Evolutionary conservation across 192 early-diverging fungal genomes (phyloP).

Genomic region (Umbelopsis vinacea): DNA sequence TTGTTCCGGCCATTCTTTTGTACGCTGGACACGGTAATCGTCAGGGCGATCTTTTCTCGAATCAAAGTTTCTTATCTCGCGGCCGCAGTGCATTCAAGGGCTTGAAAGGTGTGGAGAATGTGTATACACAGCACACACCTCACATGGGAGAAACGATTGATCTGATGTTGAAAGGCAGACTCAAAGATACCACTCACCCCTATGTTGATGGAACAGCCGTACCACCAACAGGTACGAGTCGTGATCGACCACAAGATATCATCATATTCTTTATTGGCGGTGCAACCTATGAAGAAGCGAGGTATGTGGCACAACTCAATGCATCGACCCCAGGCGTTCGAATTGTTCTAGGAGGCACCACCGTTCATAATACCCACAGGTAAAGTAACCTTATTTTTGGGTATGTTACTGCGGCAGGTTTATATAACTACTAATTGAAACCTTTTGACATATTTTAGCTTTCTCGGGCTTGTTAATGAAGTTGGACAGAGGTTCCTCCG

Average conservation of each 20-base stretch:
- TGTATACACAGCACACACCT: constrained; percentile 96
- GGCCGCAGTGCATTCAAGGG: constrained; percentile 93
- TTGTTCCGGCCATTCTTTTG: constrained; percentile 72
- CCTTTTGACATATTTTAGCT: background rate
- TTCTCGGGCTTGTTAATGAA: constrained; percentile 2
- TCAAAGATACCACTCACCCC: constrained; percentile 79
- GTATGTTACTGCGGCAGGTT: background rate
- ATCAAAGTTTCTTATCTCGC: constrained; percentile 82
- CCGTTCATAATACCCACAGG: constrained; percentile 81
- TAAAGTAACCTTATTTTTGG: constrained; percentile 27
- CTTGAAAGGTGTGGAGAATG: constrained; percentile 96
- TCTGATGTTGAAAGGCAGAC: constrained; percentile 75
- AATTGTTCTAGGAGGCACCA: constrained; percentile 91
- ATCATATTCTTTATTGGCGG: constrained; percentile 97
- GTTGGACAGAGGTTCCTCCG: constrained; percentile 5
- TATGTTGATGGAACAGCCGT: constrained; percentile 63
- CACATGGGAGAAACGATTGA: constrained; percentile 82
- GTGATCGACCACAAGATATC: constrained; percentile 85
- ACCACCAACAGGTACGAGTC: constrained; percentile 56
- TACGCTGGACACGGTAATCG: constrained; percentile 81
- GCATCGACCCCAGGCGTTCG: constrained; percentile 74
- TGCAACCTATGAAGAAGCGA: constrained; percentile 91
- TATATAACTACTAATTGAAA: background rate
- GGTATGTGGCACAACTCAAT: constrained; percentile 86
- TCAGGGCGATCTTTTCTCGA: constrained; percentile 89